These are phyloP conservation scores for Xylaria hypoxylon DNA, from an alignment of 2,329 filamentous ascomycete species.

Conservation along the genomic window DNA sequence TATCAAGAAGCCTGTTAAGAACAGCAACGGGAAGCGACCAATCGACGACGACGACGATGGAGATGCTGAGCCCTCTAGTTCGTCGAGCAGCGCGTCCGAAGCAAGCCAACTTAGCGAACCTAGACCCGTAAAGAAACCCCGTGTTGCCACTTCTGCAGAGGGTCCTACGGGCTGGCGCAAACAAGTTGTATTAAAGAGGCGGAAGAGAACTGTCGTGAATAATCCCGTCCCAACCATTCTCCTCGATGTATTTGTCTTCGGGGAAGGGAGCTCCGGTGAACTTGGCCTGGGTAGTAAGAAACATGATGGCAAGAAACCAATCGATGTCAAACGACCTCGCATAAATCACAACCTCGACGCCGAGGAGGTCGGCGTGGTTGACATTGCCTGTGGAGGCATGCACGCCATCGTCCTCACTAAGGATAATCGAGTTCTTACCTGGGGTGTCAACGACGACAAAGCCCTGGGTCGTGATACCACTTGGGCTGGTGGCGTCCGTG, in stretches of 20 bases:
- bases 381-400: conserved; percentile 76
- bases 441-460: conserved; percentile 84
- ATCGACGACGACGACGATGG: conserved; percentile 35
- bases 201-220: conserved; percentile 33
- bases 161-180: conserved; percentile 36
- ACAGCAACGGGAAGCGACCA: conserved; percentile 35
- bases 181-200: conserved; percentile 31
- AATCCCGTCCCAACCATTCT: conserved; percentile 43
- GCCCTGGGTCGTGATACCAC: conserved; percentile 75
- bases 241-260: conserved; percentile 66
- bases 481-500: conserved; percentile 73
- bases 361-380: conserved; percentile 69
- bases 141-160: conserved; percentile 19
- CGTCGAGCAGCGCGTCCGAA: not conserved
- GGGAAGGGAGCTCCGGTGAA: conserved; percentile 69
- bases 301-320: conserved; percentile 58
- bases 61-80: not conserved
- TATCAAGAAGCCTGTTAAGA: conserved; percentile 35
- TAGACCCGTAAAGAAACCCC: conserved; percentile 32
- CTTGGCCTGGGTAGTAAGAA: conserved; percentile 74
- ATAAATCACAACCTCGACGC: conserved; percentile 70
- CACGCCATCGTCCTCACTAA: conserved; percentile 75
- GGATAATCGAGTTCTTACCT: conserved; percentile 79
- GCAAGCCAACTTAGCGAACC: too few relatives aligned
- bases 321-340: conserved; percentile 76